Evolutionary conservation across 1,284 basidiomycete genomes (phyloP), one percentile per base, ranked within the genome.

Genomic region (Boletus sp.): DNA sequence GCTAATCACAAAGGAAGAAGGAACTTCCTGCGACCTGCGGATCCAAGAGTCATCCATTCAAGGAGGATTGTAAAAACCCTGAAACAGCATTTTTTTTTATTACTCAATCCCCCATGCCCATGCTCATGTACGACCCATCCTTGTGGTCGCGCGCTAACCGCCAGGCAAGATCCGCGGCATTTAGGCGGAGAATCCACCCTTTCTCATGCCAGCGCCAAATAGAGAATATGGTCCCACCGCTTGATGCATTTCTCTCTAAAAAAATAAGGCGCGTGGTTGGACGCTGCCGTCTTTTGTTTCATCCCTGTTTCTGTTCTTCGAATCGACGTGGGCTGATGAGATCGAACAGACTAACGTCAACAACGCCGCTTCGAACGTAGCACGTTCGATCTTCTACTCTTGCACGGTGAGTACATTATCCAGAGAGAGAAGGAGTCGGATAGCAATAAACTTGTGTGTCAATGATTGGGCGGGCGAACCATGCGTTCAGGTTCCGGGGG

Each of bases 191-290:
- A 39, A 37, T 17, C 13, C 12, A 8, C 1, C 14, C 25, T 26
- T 47, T 51, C 46, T 41, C 56, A 58, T 56, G 41, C 23, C 14
- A 41, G 43, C 46, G 44, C 29, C 23, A 41, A 38, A 22, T 38
- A 10, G 32, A 38, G 39, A 39, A 32, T 16, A 43, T 17, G 7
- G 43, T 59, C 44, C 26, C 57, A 57, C 38, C 47, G 44, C 42
- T 59, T 41, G 41, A 6, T 29, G 25, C 7, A n/a, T 30, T 20
- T 30, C 19, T 3, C 5, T 30, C 16, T 29, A 38, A 41, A 44
- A 36, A 44, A 36, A 41, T n/a, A n/a, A n/a, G 34, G 33, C 4
- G 23, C 10, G 8, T 12, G 13, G 9, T 36, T 34, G 14, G n/a
- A 33, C 14, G 4, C n/a, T 32, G 14, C 12, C n/a, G 23, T 6